Percentiles rank a stretch among this genome's conserved stretches.
Conservation (phyloP, 768 basidiomycete genomes). For the Mycena filopes region DNA sequence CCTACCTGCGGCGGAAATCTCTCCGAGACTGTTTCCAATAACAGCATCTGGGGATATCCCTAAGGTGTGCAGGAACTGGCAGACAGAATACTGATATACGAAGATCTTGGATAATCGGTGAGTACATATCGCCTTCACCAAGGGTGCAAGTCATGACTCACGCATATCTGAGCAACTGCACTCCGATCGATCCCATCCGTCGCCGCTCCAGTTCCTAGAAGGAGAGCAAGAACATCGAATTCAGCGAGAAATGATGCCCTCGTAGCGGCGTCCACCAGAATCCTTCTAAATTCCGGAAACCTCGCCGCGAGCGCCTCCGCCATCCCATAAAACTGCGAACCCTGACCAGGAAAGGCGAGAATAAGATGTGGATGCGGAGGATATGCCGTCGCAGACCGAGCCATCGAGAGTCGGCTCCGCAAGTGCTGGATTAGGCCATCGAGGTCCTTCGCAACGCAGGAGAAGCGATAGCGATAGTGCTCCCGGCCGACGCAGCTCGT, state of each 20-base stretch:
- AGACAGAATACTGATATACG: conserved; percentile 48
- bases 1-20: conserved; percentile 50
- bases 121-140: neutral
- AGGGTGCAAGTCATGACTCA: neutral
- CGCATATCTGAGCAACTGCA: conserved; percentile 46
- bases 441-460: conserved; percentile 44
- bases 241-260: conserved; percentile 41
- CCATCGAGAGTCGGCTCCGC: conserved; percentile 37
- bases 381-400: neutral
- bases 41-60: conserved; percentile 42
- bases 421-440: conserved; percentile 45
- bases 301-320: conserved; percentile 43
- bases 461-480: conserved; percentile 46
- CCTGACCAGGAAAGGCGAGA: conserved; percentile 51
- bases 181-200: conserved; percentile 44
- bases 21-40: conserved; percentile 50
- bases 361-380: conserved; percentile 28
- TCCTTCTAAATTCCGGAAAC: conserved; percentile 42
- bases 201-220: conserved; percentile 27
- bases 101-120: conserved; percentile 37
- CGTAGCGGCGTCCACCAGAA: conserved; percentile 40
- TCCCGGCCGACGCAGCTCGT: conserved; percentile 50
- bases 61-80: conserved; percentile 43
- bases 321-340: conserved; percentile 51
- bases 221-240: conserved; percentile 42